Evolutionary conservation across 495 filamentous ascomycete genomes (phyloP), one percentile per base, ranked within the genome.

Genomic region (Trichoderma gamsii): DNA sequence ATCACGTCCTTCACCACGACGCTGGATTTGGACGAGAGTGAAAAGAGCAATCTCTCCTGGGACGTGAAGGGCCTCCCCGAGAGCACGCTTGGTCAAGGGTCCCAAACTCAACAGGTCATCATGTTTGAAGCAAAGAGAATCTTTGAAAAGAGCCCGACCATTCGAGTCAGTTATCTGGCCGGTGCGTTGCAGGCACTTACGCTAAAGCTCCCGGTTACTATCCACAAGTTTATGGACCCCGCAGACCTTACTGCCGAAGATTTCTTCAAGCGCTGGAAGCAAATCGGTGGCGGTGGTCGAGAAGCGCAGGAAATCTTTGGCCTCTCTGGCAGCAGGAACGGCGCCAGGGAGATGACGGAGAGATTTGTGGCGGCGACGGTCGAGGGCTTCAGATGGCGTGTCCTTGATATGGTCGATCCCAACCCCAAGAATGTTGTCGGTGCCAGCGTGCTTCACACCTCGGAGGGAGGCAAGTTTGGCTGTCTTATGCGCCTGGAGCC

Each of bases 261-360:
- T 69, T 99, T 98, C 79, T 99, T 99, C 82, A 97, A 95, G 81
- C 84, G 96, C 25, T 99, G 96, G 96, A 92, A 95, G 78, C 96
- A 99, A 77, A 98, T 99, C 72, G 96, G 96, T 21, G 92, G 90
- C 8, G 83, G 83, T 2, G 90, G 93, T 7, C 83, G 96, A 13
- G 96, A 99, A 74, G 85, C 89, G 0, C 96, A 99, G 76, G 81
- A 84, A 49, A 90, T 97, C 8, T 96, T 98, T 76, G 89, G 89
- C 0, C 76, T 91, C 32, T 70, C 80, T n/a, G 78, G 69, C 44
- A 69, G 81, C 66, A 78, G 82, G 79, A 71, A 85, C 77, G 73
- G 76, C 71, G 72, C 85, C 83, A 71, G 81, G 25, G 82, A 84
- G 71, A 74, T 86, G 13, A 84, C 71, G 25, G 80, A 84, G 59